These are phyloP conservation scores for Amanita exitialis DNA, from an alignment of 768 basidiomycete species.

Conservation along the genomic window DNA sequence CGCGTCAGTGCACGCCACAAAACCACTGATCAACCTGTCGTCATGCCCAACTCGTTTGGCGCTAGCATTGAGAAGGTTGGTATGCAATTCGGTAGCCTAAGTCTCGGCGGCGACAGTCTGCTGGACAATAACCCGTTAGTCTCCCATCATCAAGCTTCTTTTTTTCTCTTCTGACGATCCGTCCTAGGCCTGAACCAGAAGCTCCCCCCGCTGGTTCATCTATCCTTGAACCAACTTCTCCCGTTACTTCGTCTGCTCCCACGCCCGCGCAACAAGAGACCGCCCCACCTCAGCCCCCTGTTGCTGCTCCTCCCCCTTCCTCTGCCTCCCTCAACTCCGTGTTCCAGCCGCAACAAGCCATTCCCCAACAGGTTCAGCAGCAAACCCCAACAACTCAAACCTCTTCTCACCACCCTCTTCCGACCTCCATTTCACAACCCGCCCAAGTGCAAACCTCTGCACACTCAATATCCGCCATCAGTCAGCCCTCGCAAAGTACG, in stretches of 20 bases:
- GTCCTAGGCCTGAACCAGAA: slow-evolving; percentile 23
- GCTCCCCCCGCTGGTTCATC: slow-evolving; percentile 21
- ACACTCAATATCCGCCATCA: slow-evolving; percentile 20
- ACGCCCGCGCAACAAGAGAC: slow-evolving; percentile 16
- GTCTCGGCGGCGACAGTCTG: slow-evolving; percentile 58
- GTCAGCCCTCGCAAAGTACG: slow-evolving; percentile 31
- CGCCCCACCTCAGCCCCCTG: slow-evolving; percentile 24
- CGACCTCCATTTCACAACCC: slow-evolving; percentile 31
- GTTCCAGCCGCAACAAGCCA: slow-evolving; percentile 36
- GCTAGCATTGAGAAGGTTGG: slow-evolving; percentile 66
- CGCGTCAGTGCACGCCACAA: slow-evolving; percentile 58
- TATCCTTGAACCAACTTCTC: neutral
- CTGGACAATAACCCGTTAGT: slow-evolving; percentile 46
- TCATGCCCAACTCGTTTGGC: slow-evolving; percentile 66
- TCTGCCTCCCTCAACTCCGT: slow-evolving; percentile 29
- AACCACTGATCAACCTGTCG: slow-evolving; percentile 67
- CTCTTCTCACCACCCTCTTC: slow-evolving; percentile 21
- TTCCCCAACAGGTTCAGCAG: slow-evolving; percentile 23
- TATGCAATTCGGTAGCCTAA: slow-evolving; percentile 86
- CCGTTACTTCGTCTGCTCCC: slow-evolving; percentile 21
- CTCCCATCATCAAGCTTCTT: slow-evolving; percentile 5
- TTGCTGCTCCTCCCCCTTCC: slow-evolving; percentile 30
- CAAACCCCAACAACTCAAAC: slow-evolving; percentile 17
- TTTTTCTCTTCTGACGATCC: slow-evolving; percentile 7
- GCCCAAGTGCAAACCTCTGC: slow-evolving; percentile 19